phyloP scores from a whole-genome alignment of 2,329 filamentous ascomycete genomes.

The Thelonectria olida region DNA sequence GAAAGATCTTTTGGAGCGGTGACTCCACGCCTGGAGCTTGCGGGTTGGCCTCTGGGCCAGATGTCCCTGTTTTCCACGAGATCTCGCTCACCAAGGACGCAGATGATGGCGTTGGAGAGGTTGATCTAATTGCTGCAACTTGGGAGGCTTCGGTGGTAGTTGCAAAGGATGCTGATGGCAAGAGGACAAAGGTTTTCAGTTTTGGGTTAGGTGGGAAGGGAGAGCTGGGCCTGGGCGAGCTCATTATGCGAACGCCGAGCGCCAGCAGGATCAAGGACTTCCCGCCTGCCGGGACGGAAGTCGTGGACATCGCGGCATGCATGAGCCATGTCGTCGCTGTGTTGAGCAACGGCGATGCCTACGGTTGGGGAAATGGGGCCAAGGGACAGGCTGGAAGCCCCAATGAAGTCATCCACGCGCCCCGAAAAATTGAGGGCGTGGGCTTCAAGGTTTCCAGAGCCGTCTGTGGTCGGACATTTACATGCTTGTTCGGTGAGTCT shows the following conservation, averaged over 20 bases:
- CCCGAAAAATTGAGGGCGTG: constrained; percentile 67
- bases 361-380: constrained; percentile 88
- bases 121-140: constrained; percentile 70
- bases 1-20: constrained; percentile 72
- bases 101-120: constrained; percentile 39
- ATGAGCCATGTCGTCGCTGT: constrained; percentile 83
- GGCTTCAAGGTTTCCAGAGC: constrained; percentile 72
- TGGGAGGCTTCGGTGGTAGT: constrained; percentile 80
- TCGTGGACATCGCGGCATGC: constrained; percentile 74
- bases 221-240: constrained; percentile 72
- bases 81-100: constrained; percentile 46
- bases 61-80: constrained; percentile 51
- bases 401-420: constrained; percentile 62
- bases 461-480: constrained; percentile 87
- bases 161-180: constrained; percentile 53
- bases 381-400: constrained; percentile 83
- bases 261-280: constrained; percentile 67
- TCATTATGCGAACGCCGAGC: constrained; percentile 58
- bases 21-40: constrained; percentile 65
- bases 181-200: constrained; percentile 63
- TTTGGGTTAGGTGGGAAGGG: constrained; percentile 76
- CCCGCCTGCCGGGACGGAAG: constrained; percentile 65
- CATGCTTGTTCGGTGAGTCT: constrained; percentile 70
- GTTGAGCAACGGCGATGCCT: constrained; percentile 78
- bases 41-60: constrained; percentile 49